phyloP scores from a whole-genome alignment of 495 filamentous ascomycete species.

The Penicillium pulvis region DNA sequence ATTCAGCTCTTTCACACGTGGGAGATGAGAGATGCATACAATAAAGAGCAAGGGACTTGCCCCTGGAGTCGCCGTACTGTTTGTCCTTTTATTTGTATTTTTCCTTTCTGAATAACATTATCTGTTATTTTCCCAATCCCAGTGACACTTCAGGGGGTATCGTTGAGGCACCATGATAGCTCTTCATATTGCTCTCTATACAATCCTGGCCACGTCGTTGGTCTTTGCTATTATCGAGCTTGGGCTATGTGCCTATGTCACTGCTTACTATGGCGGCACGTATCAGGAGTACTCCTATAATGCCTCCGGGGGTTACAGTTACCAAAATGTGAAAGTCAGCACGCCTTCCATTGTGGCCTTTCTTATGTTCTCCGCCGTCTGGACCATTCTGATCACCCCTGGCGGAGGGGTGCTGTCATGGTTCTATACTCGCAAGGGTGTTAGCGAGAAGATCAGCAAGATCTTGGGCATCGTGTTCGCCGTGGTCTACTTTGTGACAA shows the following conservation, averaged over 20 bases:
- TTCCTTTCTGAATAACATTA: too few relatives aligned
- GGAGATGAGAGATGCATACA: neutral
- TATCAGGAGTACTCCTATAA: conserved; percentile 6
- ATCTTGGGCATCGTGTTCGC: conserved; percentile 23
- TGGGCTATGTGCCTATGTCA: conserved; percentile 26
- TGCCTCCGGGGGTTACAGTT: conserved; percentile 11
- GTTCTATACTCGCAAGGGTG: conserved; percentile 23
- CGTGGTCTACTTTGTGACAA: conserved; percentile 31
- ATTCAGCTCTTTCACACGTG: conserved; percentile 9
- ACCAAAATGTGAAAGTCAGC: conserved; percentile 16
- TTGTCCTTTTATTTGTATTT: neutral
- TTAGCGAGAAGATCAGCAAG: conserved; percentile 22
- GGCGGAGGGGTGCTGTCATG: conserved; percentile 27
- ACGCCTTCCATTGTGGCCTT: conserved; percentile 29
- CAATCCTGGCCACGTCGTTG: conserved; percentile 25
- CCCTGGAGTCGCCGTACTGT: neutral
- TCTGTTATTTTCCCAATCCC: neutral
- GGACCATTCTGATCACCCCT: conserved; percentile 27
- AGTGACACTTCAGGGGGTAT: neutral
- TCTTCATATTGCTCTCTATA: conserved; percentile 29
- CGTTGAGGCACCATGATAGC: conserved; percentile 21
- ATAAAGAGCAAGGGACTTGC: conserved; percentile 18
- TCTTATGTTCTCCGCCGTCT: conserved; percentile 27
- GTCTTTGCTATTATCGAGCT: conserved; percentile 32
- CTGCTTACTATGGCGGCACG: conserved; percentile 8